Percentiles rank a stretch among this genome's conserved stretches.
These are phyloP conservation scores for Cladosporium sp. DNA, from an alignment of 2,329 filamentous ascomycete species.

Conservation along the genomic window DNA sequence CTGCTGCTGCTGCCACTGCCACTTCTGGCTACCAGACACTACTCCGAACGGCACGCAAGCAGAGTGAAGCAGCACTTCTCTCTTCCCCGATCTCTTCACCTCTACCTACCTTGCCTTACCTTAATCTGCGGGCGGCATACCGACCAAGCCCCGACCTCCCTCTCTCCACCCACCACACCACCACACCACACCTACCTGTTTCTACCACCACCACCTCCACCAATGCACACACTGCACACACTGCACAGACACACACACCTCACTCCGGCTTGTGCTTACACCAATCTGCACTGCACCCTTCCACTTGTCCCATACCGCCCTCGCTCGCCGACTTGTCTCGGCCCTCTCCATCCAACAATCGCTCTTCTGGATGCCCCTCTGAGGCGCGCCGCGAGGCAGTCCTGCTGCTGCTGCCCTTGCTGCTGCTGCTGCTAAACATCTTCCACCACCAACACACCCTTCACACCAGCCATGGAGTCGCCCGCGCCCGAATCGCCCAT, in stretches of 20 bases:
- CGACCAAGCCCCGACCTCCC: too few relatives aligned
- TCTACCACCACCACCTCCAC: not conserved
- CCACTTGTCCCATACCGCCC: not conserved
- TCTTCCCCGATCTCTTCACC: too few relatives aligned
- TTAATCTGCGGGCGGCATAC: too few relatives aligned
- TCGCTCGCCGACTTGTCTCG: not conserved
- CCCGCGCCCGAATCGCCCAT: conserved; percentile 61
- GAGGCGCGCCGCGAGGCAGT: conserved; percentile 11
- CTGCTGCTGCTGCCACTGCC: too few relatives aligned
- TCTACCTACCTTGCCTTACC: too few relatives aligned
- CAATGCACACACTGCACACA: not conserved
- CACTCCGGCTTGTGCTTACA: not conserved
- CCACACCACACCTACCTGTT: too few relatives aligned
- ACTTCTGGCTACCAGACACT: too few relatives aligned
- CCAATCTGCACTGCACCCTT: not conserved
- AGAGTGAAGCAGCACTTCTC: too few relatives aligned
- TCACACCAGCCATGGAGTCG: conserved; percentile 38
- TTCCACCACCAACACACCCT: not conserved
- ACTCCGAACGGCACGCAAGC: too few relatives aligned
- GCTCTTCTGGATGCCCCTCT: conserved; percentile 5
- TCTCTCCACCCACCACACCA: too few relatives aligned
- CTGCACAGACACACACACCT: not conserved
- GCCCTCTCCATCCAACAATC: not conserved
- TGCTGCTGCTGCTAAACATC: not conserved
- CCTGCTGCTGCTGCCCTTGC: conserved; percentile 4